Conservation (phyloP, 2,329 filamentous ascomycete species). For the Aspergillus sp. region DNA sequence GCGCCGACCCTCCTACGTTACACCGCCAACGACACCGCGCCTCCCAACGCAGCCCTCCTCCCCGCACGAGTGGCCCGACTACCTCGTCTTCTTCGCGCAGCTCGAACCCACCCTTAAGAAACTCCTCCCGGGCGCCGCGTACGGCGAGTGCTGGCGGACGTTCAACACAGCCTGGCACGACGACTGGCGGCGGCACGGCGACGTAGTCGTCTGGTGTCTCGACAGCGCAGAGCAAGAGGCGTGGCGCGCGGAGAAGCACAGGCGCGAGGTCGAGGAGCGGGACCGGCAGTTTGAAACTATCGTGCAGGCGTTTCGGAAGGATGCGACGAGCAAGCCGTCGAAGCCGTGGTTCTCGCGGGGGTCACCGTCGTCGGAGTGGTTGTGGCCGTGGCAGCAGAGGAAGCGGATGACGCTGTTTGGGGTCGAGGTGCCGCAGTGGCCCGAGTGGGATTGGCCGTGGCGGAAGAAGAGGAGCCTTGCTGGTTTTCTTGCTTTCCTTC, state of each 20-base stretch:
- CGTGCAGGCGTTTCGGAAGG: slow-evolving; percentile 36
- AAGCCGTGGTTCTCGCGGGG: slow-evolving; percentile 20
- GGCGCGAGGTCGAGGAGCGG: slow-evolving; percentile 27
- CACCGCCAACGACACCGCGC: slow-evolving; percentile 3
- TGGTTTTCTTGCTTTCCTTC: background rate
- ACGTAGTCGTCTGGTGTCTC: slow-evolving; percentile 65
- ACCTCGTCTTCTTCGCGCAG: slow-evolving; percentile 61
- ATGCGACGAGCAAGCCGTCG: slow-evolving; percentile 21
- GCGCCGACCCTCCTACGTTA: slow-evolving; percentile 38
- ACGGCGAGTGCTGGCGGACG: slow-evolving; percentile 62
- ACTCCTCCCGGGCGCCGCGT: slow-evolving; percentile 52
- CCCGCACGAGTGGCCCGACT: slow-evolving; percentile 52
- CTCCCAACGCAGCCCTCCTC: slow-evolving; percentile 10
- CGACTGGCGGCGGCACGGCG: slow-evolving; percentile 63
- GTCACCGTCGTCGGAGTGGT: slow-evolving; percentile 22
- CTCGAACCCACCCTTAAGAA: slow-evolving; percentile 56
- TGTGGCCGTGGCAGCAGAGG: slow-evolving; percentile 28
- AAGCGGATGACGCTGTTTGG: slow-evolving; percentile 19
- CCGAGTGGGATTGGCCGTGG: slow-evolving; percentile 4
- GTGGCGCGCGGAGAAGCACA: slow-evolving; percentile 38
- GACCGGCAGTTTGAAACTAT: slow-evolving; percentile 44
- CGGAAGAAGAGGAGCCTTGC: slow-evolving; percentile 5
- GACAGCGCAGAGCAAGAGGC: slow-evolving; percentile 40
- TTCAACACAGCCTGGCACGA: slow-evolving; percentile 68
- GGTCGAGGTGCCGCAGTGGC: slow-evolving; percentile 17